These are phyloP conservation scores for Ustilago shanxiensis DNA, from an alignment of 1,284 basidiomycete species.

Conservation along the genomic window DNA sequence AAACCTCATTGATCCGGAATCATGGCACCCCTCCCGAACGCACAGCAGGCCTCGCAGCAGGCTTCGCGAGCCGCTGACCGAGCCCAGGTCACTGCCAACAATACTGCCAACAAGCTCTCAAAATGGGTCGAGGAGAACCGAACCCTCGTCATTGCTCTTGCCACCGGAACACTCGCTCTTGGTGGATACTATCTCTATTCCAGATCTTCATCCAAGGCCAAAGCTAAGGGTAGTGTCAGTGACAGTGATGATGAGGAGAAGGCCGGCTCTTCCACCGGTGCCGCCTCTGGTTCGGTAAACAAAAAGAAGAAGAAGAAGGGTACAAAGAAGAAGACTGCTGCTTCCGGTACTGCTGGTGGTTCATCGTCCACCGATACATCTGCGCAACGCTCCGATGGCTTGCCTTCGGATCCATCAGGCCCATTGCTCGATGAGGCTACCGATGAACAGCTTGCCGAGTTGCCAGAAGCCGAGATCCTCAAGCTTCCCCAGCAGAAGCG, in stretches of 20 bases:
- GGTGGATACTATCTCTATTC: slow-evolving; percentile 64
- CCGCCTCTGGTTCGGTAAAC: slow-evolving; percentile 23
- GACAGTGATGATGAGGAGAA: slow-evolving; percentile 52
- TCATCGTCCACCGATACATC: slow-evolving; percentile 26
- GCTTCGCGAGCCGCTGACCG: slow-evolving; percentile 50
- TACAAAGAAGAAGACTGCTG: slow-evolving; percentile 54
- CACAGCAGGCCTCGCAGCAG: slow-evolving; percentile 54
- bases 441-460: slow-evolving; percentile 59
- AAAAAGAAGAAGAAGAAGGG: slow-evolving; percentile 66
- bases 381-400: slow-evolving; percentile 39
- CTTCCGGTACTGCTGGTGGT: slow-evolving; percentile 7
- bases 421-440: slow-evolving; percentile 67
- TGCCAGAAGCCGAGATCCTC: slow-evolving; percentile 61
- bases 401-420: slow-evolving; percentile 47
- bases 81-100: slow-evolving; percentile 50
- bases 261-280: slow-evolving; percentile 37
- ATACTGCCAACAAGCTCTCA: slow-evolving; percentile 58
- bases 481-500: slow-evolving; percentile 71
- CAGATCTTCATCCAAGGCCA: slow-evolving; percentile 39
- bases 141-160: slow-evolving; percentile 61
- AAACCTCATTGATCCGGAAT: background rate
- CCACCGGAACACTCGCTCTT: slow-evolving; percentile 60
- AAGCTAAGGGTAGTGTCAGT: slow-evolving; percentile 33
- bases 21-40: slow-evolving; percentile 51
- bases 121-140: slow-evolving; percentile 67